Evolutionary conservation across 345 rosid species (phyloP).

Genomic region (Corchorus olitorius): DNA sequence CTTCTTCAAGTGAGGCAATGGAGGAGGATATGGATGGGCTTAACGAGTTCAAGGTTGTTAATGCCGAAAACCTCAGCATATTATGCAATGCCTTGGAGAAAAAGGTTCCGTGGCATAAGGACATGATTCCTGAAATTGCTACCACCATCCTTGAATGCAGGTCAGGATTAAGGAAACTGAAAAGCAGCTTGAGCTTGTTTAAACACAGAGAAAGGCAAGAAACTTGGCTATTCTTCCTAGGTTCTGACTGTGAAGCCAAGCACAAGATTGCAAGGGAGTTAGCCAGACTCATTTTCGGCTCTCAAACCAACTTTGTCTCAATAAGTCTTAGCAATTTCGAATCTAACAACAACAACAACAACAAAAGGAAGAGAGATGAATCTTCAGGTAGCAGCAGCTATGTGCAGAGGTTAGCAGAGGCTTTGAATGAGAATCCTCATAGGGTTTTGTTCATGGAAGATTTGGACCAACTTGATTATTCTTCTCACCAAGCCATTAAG

Average conservation of each 20-base stretch:
- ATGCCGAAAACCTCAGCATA: slow-evolving; percentile 46
- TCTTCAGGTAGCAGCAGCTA: slow-evolving; percentile 23
- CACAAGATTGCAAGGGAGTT: slow-evolving; percentile 61
- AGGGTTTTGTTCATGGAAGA: slow-evolving; percentile 68
- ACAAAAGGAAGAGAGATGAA: slow-evolving; percentile 55
- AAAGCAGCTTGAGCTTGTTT: slow-evolving; percentile 20
- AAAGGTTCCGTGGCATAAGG: slow-evolving; percentile 60
- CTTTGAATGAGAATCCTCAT: slow-evolving; percentile 72
- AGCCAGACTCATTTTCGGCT: slow-evolving; percentile 58
- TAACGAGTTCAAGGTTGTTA: slow-evolving; percentile 47
- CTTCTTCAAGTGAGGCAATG: slow-evolving; percentile 69
- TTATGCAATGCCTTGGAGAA: slow-evolving; percentile 52
- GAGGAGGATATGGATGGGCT: slow-evolving; percentile 40
- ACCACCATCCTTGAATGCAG: slow-evolving; percentile 59
- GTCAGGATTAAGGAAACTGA: slow-evolving; percentile 36
- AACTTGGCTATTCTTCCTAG: slow-evolving; percentile 59
- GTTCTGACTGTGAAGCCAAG: slow-evolving; percentile 47
- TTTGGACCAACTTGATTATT: slow-evolving; percentile 37
- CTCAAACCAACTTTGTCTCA: slow-evolving; percentile 45
- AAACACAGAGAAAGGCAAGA: slow-evolving; percentile 45
- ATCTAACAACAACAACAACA: slow-evolving; percentile 5
- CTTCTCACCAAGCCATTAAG: slow-evolving; percentile 40
- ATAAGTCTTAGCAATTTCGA: slow-evolving; percentile 42
- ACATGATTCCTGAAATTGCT: slow-evolving; percentile 44
- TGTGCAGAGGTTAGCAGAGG: slow-evolving; percentile 48